Conservation (phyloP, 2,329 filamentous ascomycete genomes). For the Onygenales sp. region DNA sequence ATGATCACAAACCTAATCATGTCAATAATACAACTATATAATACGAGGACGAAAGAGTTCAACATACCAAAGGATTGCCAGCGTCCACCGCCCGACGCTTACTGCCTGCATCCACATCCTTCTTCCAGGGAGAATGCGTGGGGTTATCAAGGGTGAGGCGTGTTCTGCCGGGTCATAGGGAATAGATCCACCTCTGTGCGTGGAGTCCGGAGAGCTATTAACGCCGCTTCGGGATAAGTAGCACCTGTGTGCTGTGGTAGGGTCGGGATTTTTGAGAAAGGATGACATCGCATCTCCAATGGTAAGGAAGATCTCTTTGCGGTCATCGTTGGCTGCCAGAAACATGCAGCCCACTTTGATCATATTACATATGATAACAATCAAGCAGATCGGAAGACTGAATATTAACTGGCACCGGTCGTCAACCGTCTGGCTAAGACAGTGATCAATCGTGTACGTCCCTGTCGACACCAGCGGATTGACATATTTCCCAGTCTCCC, state of each 20-base stretch:
- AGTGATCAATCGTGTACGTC: constrained; percentile 1
- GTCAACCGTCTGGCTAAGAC: constrained; percentile 5
- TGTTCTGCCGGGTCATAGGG: too few species aligned
- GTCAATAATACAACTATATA: not conserved
- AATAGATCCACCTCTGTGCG: too few species aligned
- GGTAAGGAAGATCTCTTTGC: constrained; percentile 19
- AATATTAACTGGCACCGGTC: constrained; percentile 14
- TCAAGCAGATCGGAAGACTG: constrained; percentile 9
- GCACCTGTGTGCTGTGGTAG: constrained; percentile 16
- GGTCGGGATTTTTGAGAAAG: constrained; percentile 24
- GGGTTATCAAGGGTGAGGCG: not conserved
- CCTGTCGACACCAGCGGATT: not conserved
- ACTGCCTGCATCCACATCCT: not conserved
- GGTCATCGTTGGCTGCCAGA: not conserved
- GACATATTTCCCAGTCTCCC: not conserved
- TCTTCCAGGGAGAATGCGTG: not conserved
- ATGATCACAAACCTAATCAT: not conserved
- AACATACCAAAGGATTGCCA: not conserved
- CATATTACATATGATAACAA: constrained; percentile 15
- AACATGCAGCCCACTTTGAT: constrained; percentile 10
- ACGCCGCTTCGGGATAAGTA: constrained; percentile 11
- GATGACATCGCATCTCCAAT: constrained; percentile 29
- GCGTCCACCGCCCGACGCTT: not conserved
- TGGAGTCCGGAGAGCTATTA: not conserved
- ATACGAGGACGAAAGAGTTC: not conserved